Base-by-base conservation (phyloP, 495 filamentous ascomycete genomes). In the Extremus antarcticus region DNA sequence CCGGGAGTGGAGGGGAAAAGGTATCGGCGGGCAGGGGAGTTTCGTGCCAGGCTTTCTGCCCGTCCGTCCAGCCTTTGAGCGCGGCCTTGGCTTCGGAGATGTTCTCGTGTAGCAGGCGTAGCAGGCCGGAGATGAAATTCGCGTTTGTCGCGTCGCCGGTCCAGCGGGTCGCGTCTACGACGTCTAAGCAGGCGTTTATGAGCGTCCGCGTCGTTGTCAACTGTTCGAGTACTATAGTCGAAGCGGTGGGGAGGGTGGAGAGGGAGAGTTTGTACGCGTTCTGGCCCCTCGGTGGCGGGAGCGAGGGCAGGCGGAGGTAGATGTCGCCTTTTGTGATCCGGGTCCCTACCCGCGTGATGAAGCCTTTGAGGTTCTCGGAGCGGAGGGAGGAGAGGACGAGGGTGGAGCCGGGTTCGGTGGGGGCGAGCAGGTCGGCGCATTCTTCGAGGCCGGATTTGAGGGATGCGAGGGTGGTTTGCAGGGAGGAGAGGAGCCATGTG, bases 311-410 rank as follows among this genome's bases (percentile, higher is more conserved):
- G 19, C 67, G 60, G 11, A 72, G 63, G 41, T 68, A 62, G 39
- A 70, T 56, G 20, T 62, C 59, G 46, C 68, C 69, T 53, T 73
- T 73, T 35, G 71, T 67, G 48, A 73, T 64, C 21, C 68, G 58
- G 19, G 70, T 67, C n/a, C 70, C 70, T 10, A 77, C 67, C 46
- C 78, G 79, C 0, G 90, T 96, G 49, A 96, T 78, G 67, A 87
- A 84, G 3, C 92, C 92, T 66, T 98, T 98, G 32, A 97, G 82
- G 57, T 77, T 81, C 72, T 98, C 92, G 46, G 85, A 88, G 17
- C 94, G 79, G 35, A 84, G 73, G n/a, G 89, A 92, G 51, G 86
- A 90, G 24, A 97, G 74, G 7, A 87, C 90, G 47, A 98, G 80
- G 3, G 90, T 98, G 51, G 82, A 87, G 13, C 86, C 86, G 1